Conservation (phyloP, 139 green algal genomes). For the Pedinophyceae sp. region DNA sequence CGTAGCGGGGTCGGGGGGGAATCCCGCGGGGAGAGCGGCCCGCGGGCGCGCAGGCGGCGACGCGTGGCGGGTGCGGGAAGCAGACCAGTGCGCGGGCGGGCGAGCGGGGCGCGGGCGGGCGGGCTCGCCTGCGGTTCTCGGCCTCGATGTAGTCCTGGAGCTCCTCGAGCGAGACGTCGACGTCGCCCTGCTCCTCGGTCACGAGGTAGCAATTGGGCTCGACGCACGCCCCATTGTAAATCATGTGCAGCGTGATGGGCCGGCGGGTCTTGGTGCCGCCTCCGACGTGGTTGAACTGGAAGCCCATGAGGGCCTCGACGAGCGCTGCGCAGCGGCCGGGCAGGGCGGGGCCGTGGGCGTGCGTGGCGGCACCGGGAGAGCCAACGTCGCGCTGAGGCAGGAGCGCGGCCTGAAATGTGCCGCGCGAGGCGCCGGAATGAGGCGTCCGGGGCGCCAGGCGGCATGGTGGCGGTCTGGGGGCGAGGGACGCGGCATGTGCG, state of each 20-base stretch:
- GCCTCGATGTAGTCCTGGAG: conserved; percentile 81
- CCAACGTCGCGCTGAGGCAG: too few relatives aligned
- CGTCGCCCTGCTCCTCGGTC: conserved; percentile 60
- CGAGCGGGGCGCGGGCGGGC: too few relatives aligned
- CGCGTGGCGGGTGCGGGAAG: too few relatives aligned
- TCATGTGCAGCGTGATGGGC: conserved; percentile 93
- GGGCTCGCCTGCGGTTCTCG: conserved; percentile 74
- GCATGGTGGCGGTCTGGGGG: too few relatives aligned
- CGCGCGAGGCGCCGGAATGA: too few relatives aligned
- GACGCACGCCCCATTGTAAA: conserved; percentile 71
- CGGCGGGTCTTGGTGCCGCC: conserved; percentile 89
- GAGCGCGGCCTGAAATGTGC: too few relatives aligned
- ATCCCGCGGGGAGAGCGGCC: too few relatives aligned
- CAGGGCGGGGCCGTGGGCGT: neutral
- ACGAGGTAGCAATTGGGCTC: conserved; percentile 78
- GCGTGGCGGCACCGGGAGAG: neutral
- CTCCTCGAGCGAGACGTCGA: conserved; percentile 66
- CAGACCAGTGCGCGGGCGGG: too few relatives aligned
- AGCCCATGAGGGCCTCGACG: conserved; percentile 91
- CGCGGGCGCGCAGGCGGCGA: too few relatives aligned
- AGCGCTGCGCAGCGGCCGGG: conserved; percentile 36
- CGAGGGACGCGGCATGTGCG: too few relatives aligned
- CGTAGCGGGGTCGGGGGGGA: too few relatives aligned
- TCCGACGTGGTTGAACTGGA: conserved; percentile 96
- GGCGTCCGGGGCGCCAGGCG: too few relatives aligned